phyloP scores from a whole-genome alignment of 106 monocot species.

The Dendrobium chrysotoxum region DNA sequence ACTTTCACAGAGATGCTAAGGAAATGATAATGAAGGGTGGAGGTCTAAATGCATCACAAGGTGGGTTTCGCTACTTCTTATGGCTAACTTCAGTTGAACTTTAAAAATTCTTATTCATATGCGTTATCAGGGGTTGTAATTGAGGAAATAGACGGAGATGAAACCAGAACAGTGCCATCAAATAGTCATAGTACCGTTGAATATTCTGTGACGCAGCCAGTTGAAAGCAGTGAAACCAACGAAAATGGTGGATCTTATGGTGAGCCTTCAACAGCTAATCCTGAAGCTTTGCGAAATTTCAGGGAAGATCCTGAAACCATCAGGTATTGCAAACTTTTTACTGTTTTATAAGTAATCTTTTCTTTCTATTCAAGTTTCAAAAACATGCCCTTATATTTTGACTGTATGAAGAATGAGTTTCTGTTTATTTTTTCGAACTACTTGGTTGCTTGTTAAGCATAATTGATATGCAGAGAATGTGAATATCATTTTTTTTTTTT shows the following conservation, averaged over 20 bases:
- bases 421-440: background rate
- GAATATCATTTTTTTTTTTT: no score
- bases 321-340: background rate
- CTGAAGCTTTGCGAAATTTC: slow-evolving; percentile 29
- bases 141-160: slow-evolving; percentile 81
- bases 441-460: background rate
- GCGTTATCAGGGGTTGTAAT: slow-evolving; percentile 51
- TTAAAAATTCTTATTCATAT: background rate
- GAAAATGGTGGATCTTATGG: slow-evolving; percentile 15
- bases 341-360: background rate
- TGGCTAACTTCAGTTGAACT: no score
- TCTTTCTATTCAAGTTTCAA: background rate
- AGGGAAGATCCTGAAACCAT: slow-evolving; percentile 54
- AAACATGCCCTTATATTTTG: background rate
- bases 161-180: slow-evolving; percentile 17
- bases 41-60: slow-evolving; percentile 12
- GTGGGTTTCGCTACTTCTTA: slow-evolving; percentile 17
- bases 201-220: slow-evolving; percentile 26
- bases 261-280: slow-evolving; percentile 11
- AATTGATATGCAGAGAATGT: no score
- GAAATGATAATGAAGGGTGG: slow-evolving; percentile 39
- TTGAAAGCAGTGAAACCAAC: slow-evolving; percentile 24
- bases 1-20: slow-evolving; percentile 55
- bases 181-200: slow-evolving; percentile 16
- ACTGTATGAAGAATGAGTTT: background rate